These are phyloP conservation scores for Ramichloridium luteum DNA, from an alignment of 2,329 filamentous ascomycete genomes.

Conservation along the genomic window DNA sequence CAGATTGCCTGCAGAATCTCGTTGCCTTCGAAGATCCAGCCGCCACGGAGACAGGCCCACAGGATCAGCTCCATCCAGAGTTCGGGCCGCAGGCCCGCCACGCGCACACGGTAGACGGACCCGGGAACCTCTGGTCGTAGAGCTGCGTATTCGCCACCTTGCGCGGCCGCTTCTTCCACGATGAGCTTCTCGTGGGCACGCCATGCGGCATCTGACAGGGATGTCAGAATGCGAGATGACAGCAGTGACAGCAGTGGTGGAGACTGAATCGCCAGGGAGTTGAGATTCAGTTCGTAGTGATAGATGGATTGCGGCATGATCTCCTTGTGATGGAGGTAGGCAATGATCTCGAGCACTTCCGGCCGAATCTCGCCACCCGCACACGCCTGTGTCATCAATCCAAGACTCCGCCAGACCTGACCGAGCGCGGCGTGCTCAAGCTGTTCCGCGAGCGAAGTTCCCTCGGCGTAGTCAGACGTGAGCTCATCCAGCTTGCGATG, in stretches of 20 bases:
- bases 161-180: constrained; percentile 17
- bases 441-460: constrained; percentile 9
- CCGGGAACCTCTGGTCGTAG: constrained; percentile 33
- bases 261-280: constrained; percentile 30
- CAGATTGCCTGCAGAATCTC: constrained; percentile 27
- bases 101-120: constrained; percentile 29
- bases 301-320: constrained; percentile 37
- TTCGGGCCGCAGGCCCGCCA: constrained; percentile 31
- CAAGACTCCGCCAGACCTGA: constrained; percentile 35
- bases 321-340: constrained; percentile 35
- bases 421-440: constrained; percentile 29
- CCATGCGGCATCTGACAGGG: constrained; percentile 40
- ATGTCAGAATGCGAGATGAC: constrained; percentile 36
- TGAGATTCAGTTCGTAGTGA: constrained; percentile 24
- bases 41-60: constrained; percentile 39
- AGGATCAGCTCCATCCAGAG: constrained; percentile 42
- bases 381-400: constrained; percentile 31
- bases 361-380: constrained; percentile 26
- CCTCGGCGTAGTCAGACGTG: constrained; percentile 9
- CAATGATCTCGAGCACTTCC: constrained; percentile 36
- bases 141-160: constrained; percentile 27
- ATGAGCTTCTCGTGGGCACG: constrained; percentile 31
- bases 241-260: constrained; percentile 37
- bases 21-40: constrained; percentile 33
- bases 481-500: constrained; percentile 14